Evolutionary conservation across 768 basidiomycete species (phyloP).

Genomic region (Phanerodontia chrysosporium): DNA sequence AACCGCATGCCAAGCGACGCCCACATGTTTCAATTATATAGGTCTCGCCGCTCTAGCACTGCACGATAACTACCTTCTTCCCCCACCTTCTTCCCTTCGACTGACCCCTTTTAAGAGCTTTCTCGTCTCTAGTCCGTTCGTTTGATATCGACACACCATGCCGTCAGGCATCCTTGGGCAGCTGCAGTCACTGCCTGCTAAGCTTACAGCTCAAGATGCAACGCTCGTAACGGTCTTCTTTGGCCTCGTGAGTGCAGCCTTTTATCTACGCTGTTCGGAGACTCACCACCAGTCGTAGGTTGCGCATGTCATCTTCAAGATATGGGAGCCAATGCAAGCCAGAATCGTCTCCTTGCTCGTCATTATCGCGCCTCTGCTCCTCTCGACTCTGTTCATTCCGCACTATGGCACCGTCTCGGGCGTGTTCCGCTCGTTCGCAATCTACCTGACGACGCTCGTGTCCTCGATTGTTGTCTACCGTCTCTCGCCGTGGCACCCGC

Average conservation of each 20-base stretch:
- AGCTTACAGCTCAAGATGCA: neutral
- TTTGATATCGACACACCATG: neutral
- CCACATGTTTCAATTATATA: neutral
- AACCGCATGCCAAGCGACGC: neutral
- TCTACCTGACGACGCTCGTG: neutral
- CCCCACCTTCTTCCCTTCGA: neutral
- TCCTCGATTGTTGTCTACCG: slow-evolving; percentile 33
- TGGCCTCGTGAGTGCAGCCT: neutral
- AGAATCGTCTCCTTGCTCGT: neutral
- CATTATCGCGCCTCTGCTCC: neutral
- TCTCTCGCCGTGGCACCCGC: slow-evolving; percentile 51
- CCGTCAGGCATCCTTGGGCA: neutral
- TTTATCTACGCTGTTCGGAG: neutral
- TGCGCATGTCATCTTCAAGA: slow-evolving; percentile 4
- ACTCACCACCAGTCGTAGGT: neutral
- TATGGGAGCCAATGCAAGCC: slow-evolving; percentile 1
- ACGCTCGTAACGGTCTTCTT: neutral
- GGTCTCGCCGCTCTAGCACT: neutral
- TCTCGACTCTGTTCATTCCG: neutral
- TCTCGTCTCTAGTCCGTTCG: neutral
- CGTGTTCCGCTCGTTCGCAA: neutral
- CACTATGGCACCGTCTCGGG: neutral
- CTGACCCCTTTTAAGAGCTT: neutral
- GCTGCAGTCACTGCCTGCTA: neutral
- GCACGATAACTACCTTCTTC: no score